phyloP scores from a whole-genome alignment of 2,329 filamentous ascomycete genomes.

The Macroventuria anomochaeta region DNA sequence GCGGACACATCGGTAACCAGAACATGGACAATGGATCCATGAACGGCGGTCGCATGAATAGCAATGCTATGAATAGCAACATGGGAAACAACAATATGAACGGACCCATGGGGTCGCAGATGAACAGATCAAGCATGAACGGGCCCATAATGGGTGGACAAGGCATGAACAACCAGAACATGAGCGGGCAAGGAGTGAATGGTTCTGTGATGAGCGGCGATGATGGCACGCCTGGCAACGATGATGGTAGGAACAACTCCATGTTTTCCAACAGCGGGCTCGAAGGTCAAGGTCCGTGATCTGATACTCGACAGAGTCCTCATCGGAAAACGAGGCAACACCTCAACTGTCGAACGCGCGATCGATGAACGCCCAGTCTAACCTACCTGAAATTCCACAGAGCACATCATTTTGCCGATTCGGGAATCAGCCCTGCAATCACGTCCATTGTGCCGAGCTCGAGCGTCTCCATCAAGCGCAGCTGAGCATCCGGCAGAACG shows the following conservation, averaged over 20 bases:
- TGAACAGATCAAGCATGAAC: conserved; percentile 2
- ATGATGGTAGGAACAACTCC: conserved; percentile 31
- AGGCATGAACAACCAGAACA: conserved; percentile 5
- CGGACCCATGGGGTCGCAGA: conserved; percentile 8
- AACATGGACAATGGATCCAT: conserved; percentile 20
- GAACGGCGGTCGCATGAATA: conserved; percentile 22
- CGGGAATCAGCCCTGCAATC: conserved; percentile 9
- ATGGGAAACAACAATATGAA: conserved; percentile 22
- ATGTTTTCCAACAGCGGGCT: conserved; percentile 26
- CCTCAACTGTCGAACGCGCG: conserved; percentile 3
- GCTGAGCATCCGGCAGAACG: conserved; percentile 2
- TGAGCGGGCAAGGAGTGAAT: conserved; percentile 19
- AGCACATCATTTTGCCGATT: conserved; percentile 7
- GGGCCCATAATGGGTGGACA: conserved; percentile 5
- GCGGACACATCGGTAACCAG: conserved; percentile 6
- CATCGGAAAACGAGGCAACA: conserved; percentile 8
- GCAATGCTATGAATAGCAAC: conserved; percentile 19
- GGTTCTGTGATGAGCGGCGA: conserved; percentile 18
- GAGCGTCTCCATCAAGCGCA: conserved; percentile 10
- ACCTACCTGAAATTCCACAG: conserved; percentile 2
- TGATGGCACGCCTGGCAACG: conserved; percentile 27
- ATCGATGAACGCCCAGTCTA: neutral
- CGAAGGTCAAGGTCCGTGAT: conserved; percentile 26
- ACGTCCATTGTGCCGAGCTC: conserved; percentile 18
- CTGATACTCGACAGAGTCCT: conserved; percentile 17